phyloP scores from a whole-genome alignment of 2,329 filamentous ascomycete species.

The Metarhizium guizhouense region DNA sequence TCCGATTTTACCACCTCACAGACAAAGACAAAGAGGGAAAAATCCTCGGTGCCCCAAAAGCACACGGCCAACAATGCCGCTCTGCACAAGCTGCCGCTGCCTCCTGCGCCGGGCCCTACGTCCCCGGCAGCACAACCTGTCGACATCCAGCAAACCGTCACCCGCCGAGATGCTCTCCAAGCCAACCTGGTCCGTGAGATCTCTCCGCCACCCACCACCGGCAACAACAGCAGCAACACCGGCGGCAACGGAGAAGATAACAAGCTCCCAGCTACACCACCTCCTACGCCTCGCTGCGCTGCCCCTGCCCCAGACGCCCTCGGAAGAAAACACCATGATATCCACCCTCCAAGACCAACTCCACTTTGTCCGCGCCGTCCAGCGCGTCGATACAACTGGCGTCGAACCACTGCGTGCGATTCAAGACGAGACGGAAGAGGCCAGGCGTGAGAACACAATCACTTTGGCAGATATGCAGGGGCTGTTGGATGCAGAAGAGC shows the following conservation, averaged over 20 bases:
- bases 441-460: conserved; percentile 50
- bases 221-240: conserved; percentile 8
- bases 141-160: conserved; percentile 8
- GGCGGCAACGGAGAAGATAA: conserved; percentile 39
- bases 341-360: conserved; percentile 71
- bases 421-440: conserved; percentile 66
- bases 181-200: conserved; percentile 77
- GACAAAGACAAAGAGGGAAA: background rate
- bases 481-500: conserved; percentile 50
- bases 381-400: conserved; percentile 63
- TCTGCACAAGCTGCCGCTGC: conserved; percentile 22
- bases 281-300: conserved; percentile 85
- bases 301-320: conserved; percentile 53
- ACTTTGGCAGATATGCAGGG: conserved; percentile 46
- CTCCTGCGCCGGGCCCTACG: conserved; percentile 14
- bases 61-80: conserved; percentile 13
- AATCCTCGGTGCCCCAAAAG: background rate
- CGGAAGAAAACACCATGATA: conserved; percentile 64
- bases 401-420: conserved; percentile 70
- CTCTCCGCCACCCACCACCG: conserved; percentile 36
- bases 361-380: conserved; percentile 82
- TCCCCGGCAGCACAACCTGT: conserved; percentile 2
- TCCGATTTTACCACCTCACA: too few species aligned
- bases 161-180: conserved; percentile 47
- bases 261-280: conserved; percentile 64